Conservation (phyloP, 176 grass and related monocot species). For the Cenchrus fungigraminus region DNA sequence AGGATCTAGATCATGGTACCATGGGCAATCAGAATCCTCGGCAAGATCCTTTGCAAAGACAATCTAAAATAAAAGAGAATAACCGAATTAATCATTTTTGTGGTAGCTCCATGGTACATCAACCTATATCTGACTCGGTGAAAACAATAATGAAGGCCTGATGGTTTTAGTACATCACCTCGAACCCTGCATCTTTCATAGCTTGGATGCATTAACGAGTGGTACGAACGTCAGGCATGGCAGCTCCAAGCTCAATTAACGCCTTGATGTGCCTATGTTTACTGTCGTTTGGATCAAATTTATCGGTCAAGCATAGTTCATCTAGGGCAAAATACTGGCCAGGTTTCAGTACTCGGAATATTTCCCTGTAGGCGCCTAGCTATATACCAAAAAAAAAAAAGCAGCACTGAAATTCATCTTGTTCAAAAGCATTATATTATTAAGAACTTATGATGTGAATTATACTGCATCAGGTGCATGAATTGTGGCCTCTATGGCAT, state of each 20-base stretch:
- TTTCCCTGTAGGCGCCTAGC: conserved; percentile 49
- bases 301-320: conserved; percentile 52
- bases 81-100: not conserved
- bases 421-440: not conserved
- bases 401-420: not conserved
- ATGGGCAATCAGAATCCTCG: conserved; percentile 41
- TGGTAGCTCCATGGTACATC: not conserved
- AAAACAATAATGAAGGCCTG: not conserved
- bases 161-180: conserved; percentile 21
- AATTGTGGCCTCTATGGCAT: conserved; percentile 66
- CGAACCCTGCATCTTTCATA: conserved; percentile 52
- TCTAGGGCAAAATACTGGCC: conserved; percentile 46
- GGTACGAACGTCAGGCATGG: conserved; percentile 40
- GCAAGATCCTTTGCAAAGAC: conserved; percentile 42
- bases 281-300: conserved; percentile 39
- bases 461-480: conserved; percentile 66
- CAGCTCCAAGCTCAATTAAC: conserved; percentile 50
- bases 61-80: conserved; percentile 9
- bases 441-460: not conserved
- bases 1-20: conserved; percentile 43
- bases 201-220: conserved; percentile 47
- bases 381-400: not conserved
- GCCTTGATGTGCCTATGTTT: conserved; percentile 44
- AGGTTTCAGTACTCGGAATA: conserved; percentile 51
- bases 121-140: not conserved